phyloP scores from a whole-genome alignment of 2,329 filamentous ascomycete species.

The Calonectria hongkongensis region DNA sequence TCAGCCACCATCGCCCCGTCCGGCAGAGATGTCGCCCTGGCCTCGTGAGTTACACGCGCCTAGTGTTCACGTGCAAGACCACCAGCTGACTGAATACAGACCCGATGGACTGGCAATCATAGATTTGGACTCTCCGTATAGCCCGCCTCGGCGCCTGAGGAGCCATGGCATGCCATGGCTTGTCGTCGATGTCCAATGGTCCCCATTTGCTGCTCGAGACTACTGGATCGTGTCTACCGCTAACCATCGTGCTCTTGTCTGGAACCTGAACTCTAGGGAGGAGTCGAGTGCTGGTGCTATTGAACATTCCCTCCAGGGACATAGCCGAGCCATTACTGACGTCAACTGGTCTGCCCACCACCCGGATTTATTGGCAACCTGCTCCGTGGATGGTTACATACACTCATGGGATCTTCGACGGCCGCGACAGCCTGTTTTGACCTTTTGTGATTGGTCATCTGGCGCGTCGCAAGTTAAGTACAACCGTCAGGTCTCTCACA shows the following conservation, averaged over 20 bases:
- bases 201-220: constrained; percentile 90
- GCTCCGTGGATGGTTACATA: constrained; percentile 93
- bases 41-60: constrained; percentile 74
- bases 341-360: constrained; percentile 97
- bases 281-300: constrained; percentile 83
- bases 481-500: constrained; percentile 89
- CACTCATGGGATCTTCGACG: constrained; percentile 92
- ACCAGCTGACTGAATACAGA: constrained; percentile 60
- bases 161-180: constrained; percentile 94
- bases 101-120: constrained; percentile 93
- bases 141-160: constrained; percentile 86
- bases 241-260: constrained; percentile 94
- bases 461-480: constrained; percentile 97
- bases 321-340: constrained; percentile 91
- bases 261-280: constrained; percentile 89
- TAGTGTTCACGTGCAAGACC: constrained; percentile 28
- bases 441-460: constrained; percentile 94
- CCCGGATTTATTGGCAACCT: constrained; percentile 91
- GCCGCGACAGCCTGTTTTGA: constrained; percentile 83
- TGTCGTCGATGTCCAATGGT: constrained; percentile 97
- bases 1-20: constrained; percentile 95
- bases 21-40: constrained; percentile 91
- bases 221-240: constrained; percentile 97
- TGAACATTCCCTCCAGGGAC: constrained; percentile 90
- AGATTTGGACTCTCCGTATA: constrained; percentile 92